Conservation (phyloP, 2,329 filamentous ascomycete species). For the Trichoderma koningii region DNA sequence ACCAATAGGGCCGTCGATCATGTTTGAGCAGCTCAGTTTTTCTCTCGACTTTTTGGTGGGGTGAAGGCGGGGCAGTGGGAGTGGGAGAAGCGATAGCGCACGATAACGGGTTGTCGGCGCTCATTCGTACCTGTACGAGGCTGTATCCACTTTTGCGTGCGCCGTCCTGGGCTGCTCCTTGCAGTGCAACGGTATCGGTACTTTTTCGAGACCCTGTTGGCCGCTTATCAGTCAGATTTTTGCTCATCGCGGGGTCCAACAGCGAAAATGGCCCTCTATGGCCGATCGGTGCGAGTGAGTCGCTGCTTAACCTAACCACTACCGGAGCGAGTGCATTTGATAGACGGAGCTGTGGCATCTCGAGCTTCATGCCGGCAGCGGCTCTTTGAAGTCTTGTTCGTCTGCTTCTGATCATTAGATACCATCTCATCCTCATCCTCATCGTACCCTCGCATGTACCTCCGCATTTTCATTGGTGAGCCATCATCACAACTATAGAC, state of each 20-base stretch:
- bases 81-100: slow-evolving; percentile 4
- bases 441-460: too few relatives aligned
- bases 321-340: not conserved
- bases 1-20: slow-evolving; percentile 16
- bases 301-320: slow-evolving; percentile 1
- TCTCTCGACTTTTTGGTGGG: slow-evolving; percentile 11
- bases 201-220: not conserved
- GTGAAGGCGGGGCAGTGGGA: slow-evolving; percentile 22
- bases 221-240: slow-evolving; percentile 6
- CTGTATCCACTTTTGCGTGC: too few relatives aligned
- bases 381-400: not conserved
- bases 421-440: not conserved
- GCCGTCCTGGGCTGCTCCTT: not conserved
- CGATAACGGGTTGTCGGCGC: slow-evolving; percentile 13
- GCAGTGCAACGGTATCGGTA: not conserved
- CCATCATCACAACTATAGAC: not conserved
- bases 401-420: not conserved
- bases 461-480: not conserved
- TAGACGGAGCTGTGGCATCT: not conserved
- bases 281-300: slow-evolving; percentile 17
- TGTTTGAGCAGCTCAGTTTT: slow-evolving; percentile 22
- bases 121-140: not conserved
- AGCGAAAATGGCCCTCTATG: slow-evolving; percentile 11
- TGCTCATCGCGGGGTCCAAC: slow-evolving; percentile 9
- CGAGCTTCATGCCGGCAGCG: not conserved